These are phyloP conservation scores for Nitzschia palea DNA, from an alignment of 108 stramenopile genomes.

Conservation along the genomic window DNA sequence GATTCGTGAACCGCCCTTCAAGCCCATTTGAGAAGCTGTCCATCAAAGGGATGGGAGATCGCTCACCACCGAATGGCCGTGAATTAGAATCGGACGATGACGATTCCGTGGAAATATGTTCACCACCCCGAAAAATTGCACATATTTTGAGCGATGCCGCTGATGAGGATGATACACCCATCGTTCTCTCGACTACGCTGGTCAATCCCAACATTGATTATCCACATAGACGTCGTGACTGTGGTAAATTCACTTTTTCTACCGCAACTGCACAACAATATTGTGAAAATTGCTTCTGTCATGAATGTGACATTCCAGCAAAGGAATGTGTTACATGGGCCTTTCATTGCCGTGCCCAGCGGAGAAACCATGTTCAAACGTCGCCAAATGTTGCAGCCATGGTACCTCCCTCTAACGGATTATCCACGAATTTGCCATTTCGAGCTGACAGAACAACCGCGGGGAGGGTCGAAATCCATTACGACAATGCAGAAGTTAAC, in stretches of 20 bases:
- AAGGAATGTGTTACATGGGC: slow-evolving; percentile 48
- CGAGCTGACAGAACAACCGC: too few species aligned
- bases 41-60: too few species aligned
- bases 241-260: slow-evolving; percentile 45
- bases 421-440: too few species aligned
- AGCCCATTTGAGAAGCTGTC: too few species aligned
- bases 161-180: background rate
- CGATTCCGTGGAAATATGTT: background rate
- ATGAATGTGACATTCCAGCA: slow-evolving; percentile 54
- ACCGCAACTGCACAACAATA: slow-evolving; percentile 16
- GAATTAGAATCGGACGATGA: background rate
- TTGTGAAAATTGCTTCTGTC: slow-evolving; percentile 74
- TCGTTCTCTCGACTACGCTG: slow-evolving; percentile 36
- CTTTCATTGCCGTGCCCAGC: slow-evolving; percentile 21
- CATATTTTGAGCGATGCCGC: background rate
- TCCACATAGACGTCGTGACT: slow-evolving; percentile 50
- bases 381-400: too few species aligned
- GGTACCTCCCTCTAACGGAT: too few species aligned
- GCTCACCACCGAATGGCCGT: too few species aligned
- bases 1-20: too few species aligned
- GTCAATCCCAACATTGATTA: slow-evolving; percentile 64
- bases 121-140: background rate
- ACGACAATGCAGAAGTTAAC: too few species aligned
- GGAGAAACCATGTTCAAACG: slow-evolving; percentile 21
- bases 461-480: too few species aligned